phyloP scores from a whole-genome alignment of 805 yeast species.

The Lachancea lanzarotensis region DNA sequence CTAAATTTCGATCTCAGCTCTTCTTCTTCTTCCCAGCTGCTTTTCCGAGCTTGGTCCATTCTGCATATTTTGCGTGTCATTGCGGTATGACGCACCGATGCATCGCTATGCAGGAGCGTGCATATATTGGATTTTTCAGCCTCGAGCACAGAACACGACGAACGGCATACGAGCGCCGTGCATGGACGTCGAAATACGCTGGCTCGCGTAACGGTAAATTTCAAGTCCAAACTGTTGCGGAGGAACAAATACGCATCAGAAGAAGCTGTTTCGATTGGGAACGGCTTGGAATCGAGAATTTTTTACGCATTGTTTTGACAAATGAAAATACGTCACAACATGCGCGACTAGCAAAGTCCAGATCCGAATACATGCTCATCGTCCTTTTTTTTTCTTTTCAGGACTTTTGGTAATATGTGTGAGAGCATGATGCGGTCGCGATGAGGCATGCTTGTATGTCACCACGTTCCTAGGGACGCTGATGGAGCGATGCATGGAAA shows the following conservation, averaged over 20 bases:
- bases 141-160: slow-evolving; percentile 1
- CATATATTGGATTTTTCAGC: background rate
- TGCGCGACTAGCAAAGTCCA: background rate
- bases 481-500: no score
- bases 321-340: background rate
- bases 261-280: no score
- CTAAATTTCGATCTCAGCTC: background rate
- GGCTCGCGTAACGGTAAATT: slow-evolving; percentile 4
- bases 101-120: background rate
- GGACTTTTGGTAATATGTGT: no score
- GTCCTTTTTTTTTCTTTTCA: no score
- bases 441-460: no score
- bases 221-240: background rate
- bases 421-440: no score
- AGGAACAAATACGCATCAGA: background rate
- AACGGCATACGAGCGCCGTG: background rate
- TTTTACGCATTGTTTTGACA: background rate
- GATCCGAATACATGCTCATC: background rate
- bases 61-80: background rate
- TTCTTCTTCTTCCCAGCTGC: background rate
- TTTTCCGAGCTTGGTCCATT: background rate
- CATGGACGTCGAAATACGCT: background rate
- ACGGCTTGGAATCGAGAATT: background rate
- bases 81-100: background rate
- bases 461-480: no score